Evolutionary conservation across 2,329 filamentous ascomycete species (phyloP), one percentile per base, ranked within the genome.

Genomic region (Alternaria sp.): DNA sequence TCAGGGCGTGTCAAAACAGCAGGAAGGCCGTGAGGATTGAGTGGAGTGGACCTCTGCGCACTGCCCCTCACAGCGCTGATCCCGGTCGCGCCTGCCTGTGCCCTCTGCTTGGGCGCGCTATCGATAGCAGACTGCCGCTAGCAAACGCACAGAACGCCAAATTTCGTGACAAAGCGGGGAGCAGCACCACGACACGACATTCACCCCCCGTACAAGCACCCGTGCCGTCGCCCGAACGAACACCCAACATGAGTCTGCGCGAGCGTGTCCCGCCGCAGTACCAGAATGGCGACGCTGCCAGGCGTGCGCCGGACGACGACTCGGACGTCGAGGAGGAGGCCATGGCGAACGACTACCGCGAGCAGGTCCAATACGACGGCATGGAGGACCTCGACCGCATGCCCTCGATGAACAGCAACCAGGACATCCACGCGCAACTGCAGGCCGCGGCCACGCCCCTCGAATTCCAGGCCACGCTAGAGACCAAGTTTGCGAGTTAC

Each of bases 401-500:
- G 73, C 75, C 76, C 32, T 83, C 83, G 32, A 72, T 82, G 75
- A 88, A 87, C 74, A 91, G 93, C 82, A 86, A 89, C 79, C 93
- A 97, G 82, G 96, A 98, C 79, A 93, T 99, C 76, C 94, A 98
- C 84, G 91, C 93, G 67, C 92, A 96, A 81, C 87, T 99, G 68
- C 90, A 90, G 69, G 93, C 94, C 70, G 96, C 96, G 63, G 96
- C 96, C 69, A 95, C 96, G 77, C 96, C 96, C 55, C 87, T 99
- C 71, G 96, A 99, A 81, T 98, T 97, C 83, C 93, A 96, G 78
- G 96, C 96, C 51, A 93, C 94, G 32, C 88, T 99, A 60, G 96
- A 98, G 83, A 92, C 93, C 81, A 98, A 98, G 85, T 97, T 98
- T 85, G 91, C 93, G 82, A 97, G 94, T 85, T 99, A 99, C 87